Percentiles rank a stretch among this genome's conserved stretches.
Evolutionary conservation across 2,329 filamentous ascomycete genomes (phyloP).

Genomic region (Fusarium sp.): DNA sequence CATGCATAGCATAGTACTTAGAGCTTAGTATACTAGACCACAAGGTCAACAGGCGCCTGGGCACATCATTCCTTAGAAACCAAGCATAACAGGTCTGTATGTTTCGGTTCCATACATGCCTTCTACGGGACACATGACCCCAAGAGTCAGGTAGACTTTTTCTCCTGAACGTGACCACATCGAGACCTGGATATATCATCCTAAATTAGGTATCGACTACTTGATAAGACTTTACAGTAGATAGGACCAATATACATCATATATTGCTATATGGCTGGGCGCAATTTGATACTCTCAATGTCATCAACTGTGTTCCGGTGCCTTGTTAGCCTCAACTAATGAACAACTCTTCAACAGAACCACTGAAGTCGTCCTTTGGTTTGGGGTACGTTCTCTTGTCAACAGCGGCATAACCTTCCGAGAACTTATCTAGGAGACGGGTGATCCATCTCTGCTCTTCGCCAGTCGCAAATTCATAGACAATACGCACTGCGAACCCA

Average conservation of each 20-base stretch:
- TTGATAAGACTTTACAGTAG: not conserved
- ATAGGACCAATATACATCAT: not conserved
- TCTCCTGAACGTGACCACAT: not conserved
- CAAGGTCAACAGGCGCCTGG: not conserved
- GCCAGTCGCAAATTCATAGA: slow-evolving; percentile 53
- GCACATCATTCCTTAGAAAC: not conserved
- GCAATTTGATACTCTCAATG: not conserved
- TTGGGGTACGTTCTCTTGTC: slow-evolving; percentile 45
- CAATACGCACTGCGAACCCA: slow-evolving; percentile 52
- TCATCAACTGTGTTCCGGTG: too few species aligned
- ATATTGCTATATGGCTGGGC: not conserved
- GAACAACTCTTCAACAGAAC: not conserved
- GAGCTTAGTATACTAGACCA: not conserved
- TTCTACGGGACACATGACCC: not conserved
- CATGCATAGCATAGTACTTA: not conserved
- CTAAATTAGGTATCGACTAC: not conserved
- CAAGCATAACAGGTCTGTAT: not conserved
- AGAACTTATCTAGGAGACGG: slow-evolving; percentile 47
- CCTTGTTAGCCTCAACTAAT: not conserved
- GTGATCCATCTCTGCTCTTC: slow-evolving; percentile 52
- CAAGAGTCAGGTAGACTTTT: not conserved
- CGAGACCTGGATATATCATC: not conserved
- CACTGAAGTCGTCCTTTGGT: slow-evolving; percentile 32
- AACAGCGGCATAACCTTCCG: slow-evolving; percentile 50
- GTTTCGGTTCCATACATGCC: too few species aligned